Evolutionary conservation across 345 rosid genomes (phyloP).

Genomic region (Zanthoxylum bungeanum): DNA sequence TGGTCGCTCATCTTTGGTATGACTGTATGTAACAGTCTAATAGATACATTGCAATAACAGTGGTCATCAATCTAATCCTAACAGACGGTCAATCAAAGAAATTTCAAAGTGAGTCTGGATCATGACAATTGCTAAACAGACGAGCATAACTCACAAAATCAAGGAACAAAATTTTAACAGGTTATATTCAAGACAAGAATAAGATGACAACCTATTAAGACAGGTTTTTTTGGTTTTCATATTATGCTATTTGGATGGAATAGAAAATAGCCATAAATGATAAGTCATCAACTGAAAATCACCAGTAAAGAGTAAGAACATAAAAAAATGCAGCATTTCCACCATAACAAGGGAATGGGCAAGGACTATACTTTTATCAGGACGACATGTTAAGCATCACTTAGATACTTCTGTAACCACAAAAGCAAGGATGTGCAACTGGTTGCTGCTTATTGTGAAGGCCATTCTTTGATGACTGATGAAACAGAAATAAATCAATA

Average conservation of each 20-base stretch:
- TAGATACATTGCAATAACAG: neutral
- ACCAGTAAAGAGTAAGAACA: neutral
- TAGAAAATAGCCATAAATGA: neutral
- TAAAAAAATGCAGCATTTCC: neutral
- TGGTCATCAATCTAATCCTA: neutral
- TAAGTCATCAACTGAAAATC: neutral
- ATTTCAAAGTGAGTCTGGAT: neutral
- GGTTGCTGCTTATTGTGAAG: neutral
- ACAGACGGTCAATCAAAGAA: neutral
- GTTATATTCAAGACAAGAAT: neutral
- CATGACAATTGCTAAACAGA: neutral
- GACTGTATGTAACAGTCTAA: too few relatives aligned
- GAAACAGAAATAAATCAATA: neutral
- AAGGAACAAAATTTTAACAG: neutral
- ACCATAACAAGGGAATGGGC: neutral
- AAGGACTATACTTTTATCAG: neutral
- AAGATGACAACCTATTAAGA: neutral
- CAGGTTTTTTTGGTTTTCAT: neutral
- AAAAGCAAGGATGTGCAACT: constrained; percentile 4
- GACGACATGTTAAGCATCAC: neutral
- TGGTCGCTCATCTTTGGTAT: neutral
- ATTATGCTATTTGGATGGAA: neutral
- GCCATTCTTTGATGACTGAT: neutral
- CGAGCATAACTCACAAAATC: neutral
- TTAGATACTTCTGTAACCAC: neutral